Evolutionary conservation across 768 basidiomycete species (phyloP), one percentile per base, ranked within the genome.

Genomic region (Amanita jacksonii): DNA sequence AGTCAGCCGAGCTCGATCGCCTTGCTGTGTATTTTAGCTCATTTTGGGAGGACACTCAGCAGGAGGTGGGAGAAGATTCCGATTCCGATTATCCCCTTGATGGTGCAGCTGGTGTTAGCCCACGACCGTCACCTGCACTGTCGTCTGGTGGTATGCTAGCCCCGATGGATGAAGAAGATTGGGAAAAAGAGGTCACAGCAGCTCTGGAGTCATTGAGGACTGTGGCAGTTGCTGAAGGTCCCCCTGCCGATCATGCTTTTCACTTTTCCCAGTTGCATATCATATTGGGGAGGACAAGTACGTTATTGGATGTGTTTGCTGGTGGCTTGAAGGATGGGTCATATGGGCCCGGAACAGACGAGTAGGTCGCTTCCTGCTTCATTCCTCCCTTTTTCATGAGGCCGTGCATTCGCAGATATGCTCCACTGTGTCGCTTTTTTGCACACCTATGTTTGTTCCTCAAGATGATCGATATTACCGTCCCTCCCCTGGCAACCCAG

Each of bases 371-470:
- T 25, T 28, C n/a, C n/a, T n/a, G n/a, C n/a, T n/a, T n/a, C n/a
- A n/a, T n/a, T n/a, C n/a, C n/a, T n/a, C n/a, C n/a, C n/a, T 20
- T 35, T 46, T 15, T 9, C 20, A 24, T 15, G 10, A 28, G 27
- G 27, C 7, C 6, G 27, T 28, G 27, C 12, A 28, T 22, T 40
- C 44, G 24, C 45, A 86, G 84, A 50, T 85, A 84, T 54, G 68
- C 78, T 0, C 70, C 74, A 0, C 73, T 88, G 70, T 79, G 77
- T 35, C 81, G 92, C 3, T 99, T 98, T 66, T 96, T 94, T 55
- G 85, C 92, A 0, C 94, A 99, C 56, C 66, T 98, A 18, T 89
- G 89, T 51, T 77, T 98, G 23, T 90, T 82, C 63, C 70, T 96
- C 3, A 80, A 85, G 49, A 77, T 90, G 63, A 85, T 96, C 27